Evolutionary conservation across 441 rosid species (phyloP).

Genomic region (Euphorbia schlechtendalii): DNA sequence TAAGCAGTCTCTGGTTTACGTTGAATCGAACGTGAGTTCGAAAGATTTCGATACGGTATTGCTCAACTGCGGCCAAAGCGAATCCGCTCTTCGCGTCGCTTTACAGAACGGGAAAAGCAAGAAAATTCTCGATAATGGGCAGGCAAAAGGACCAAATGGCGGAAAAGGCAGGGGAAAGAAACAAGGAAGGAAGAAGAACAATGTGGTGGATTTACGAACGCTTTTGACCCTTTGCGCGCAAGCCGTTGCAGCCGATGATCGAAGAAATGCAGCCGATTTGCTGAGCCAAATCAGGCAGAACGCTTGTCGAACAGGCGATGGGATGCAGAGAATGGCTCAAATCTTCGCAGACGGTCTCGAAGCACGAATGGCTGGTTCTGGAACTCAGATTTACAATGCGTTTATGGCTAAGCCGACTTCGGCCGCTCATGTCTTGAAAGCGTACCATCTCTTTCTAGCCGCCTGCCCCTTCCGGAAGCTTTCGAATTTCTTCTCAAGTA

Average conservation of each 20-base stretch:
- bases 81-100: constrained; percentile 2
- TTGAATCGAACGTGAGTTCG: constrained; percentile 38
- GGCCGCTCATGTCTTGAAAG: constrained; percentile 61
- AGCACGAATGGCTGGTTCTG: constrained; percentile 71
- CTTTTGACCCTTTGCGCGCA: constrained; percentile 52
- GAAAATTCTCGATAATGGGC: constrained; percentile 24
- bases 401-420: constrained; percentile 43
- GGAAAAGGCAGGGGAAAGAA: constrained; percentile 34
- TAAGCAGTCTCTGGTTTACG: constrained; percentile 37
- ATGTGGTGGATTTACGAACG: constrained; percentile 43
- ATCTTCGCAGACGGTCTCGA: constrained; percentile 71
- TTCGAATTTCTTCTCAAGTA: constrained; percentile 37
- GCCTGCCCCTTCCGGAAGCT: constrained; percentile 38
- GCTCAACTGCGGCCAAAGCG: constrained; percentile 11
- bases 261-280: constrained; percentile 45
- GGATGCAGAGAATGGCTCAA: constrained; percentile 76
- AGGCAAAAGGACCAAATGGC: constrained; percentile 22
- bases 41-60: constrained; percentile 40
- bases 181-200: constrained; percentile 27
- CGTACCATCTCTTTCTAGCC: constrained; percentile 42
- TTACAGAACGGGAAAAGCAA: constrained; percentile 16
- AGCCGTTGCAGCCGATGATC: constrained; percentile 50
- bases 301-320: constrained; percentile 71
- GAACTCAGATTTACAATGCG: constrained; percentile 49
- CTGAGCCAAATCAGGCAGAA: constrained; percentile 64